phyloP scores from a whole-genome alignment of 164 flowering plant species.

The Annona cherimola region DNA sequence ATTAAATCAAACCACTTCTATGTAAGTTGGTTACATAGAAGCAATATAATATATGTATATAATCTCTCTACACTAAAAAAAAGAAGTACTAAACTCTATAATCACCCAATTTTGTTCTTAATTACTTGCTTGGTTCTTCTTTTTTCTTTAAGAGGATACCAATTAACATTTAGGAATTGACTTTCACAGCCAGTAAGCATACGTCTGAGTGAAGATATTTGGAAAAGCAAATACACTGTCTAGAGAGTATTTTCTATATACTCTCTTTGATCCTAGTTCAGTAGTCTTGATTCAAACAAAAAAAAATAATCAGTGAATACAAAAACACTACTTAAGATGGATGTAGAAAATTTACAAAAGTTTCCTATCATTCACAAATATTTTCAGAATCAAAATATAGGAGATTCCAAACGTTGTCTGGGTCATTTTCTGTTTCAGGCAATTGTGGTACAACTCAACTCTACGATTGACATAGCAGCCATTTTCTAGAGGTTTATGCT shows the following conservation, averaged over 20 bases:
- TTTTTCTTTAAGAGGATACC: too few relatives aligned
- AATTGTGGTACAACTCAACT: conserved; percentile 49
- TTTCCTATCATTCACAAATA: not conserved
- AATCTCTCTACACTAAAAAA: too few relatives aligned
- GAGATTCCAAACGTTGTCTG: conserved; percentile 76
- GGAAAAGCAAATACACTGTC: not conserved
- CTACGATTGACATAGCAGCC: conserved; percentile 67
- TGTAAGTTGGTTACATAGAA: too few relatives aligned
- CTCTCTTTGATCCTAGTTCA: not conserved
- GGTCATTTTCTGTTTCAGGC: conserved; percentile 68
- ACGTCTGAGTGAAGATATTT: not conserved
- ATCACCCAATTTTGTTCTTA: too few relatives aligned
- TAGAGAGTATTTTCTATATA: not conserved
- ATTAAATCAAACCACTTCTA: too few relatives aligned
- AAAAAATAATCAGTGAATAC: too few relatives aligned
- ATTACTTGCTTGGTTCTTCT: too few relatives aligned
- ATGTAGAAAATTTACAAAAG: not conserved
- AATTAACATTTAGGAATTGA: too few relatives aligned
- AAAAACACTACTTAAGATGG: not conserved
- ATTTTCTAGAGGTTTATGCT: conserved; percentile 73
- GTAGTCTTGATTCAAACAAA: not conserved
- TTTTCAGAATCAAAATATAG: not conserved
- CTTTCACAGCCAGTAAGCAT: too few relatives aligned
- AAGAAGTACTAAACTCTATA: too few relatives aligned
- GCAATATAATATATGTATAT: too few relatives aligned